Evolutionary conservation across 2,329 filamentous ascomycete genomes (phyloP), one percentile per base, ranked within the genome.

Genomic region (Cytospora schulzeri): DNA sequence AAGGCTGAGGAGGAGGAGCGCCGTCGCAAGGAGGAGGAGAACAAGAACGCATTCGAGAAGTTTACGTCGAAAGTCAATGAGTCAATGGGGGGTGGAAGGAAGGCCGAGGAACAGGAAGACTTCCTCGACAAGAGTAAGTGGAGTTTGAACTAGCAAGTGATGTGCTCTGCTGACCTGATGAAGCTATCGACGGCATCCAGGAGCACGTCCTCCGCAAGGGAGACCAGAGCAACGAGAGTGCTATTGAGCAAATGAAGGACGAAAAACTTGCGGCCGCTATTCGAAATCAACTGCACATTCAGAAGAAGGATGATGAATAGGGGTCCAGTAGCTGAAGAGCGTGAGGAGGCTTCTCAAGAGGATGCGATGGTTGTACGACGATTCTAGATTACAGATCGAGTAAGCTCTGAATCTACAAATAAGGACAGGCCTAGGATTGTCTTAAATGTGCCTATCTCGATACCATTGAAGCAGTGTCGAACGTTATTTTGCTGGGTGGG

Each of bases 91-190:
- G 91, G 92, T 62, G 91, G 91, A 38, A 77, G 77, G 41, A 81
- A 91, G 77, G 87, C 88, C 72, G 91, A 94, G 84, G 88, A 92
- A 84, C 90, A 93, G 70, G 91, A 95, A 76, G 91, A 94, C 73
- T 78, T 76, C 22, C 84, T 95, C 56, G 91, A 95, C 79, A 95
- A 95, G 80, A 88, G 91, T 92, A 68, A 33, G 67, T 19, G 50
- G 22, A 26, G 19, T 9, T 26, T 12, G 6, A 17, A 22, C 28
- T 5, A 5, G 3, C 24, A 9, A 26, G 14, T 22, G 9, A n/a
- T 17, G 17, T 51, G 22, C 14, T 26, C 51, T 31, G 19, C 24
- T 54, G n/a, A 52, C 31, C 31, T 41, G 9, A 24, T 52, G 26
- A 68, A 94, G 91, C 85, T 60, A 81, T 94, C 80, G 91, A 95